These are phyloP conservation scores for Stemphylium vesicarium DNA, from an alignment of 2,329 filamentous ascomycete genomes.

Conservation along the genomic window DNA sequence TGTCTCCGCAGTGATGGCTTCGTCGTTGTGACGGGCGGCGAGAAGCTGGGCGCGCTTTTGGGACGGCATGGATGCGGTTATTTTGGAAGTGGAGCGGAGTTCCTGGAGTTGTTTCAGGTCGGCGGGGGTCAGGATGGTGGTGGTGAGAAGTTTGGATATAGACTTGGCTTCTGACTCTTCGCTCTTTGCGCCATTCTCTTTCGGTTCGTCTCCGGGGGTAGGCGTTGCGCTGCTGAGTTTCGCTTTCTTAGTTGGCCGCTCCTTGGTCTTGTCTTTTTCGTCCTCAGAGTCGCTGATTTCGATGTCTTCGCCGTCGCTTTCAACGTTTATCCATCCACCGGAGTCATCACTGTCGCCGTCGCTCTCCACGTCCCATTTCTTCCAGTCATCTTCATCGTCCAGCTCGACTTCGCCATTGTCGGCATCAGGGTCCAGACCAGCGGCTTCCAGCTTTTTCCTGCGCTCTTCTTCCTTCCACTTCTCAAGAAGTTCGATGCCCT, in stretches of 20 bases:
- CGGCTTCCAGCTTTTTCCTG: slow-evolving; percentile 72
- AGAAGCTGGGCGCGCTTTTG: slow-evolving; percentile 50
- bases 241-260: slow-evolving; percentile 69
- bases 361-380: slow-evolving; percentile 67
- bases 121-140: slow-evolving; percentile 90
- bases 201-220: slow-evolving; percentile 29
- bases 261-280: slow-evolving; percentile 55
- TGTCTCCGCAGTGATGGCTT: slow-evolving; percentile 86
- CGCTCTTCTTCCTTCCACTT: slow-evolving; percentile 93
- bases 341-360: slow-evolving; percentile 69
- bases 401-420: slow-evolving; percentile 66
- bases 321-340: slow-evolving; percentile 91
- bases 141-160: slow-evolving; percentile 78
- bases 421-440: slow-evolving; percentile 68
- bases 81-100: slow-evolving; percentile 74
- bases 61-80: slow-evolving; percentile 67
- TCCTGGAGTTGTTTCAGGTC: slow-evolving; percentile 95
- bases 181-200: slow-evolving; percentile 52
- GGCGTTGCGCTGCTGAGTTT: slow-evolving; percentile 57
- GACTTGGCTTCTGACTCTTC: slow-evolving; percentile 49
- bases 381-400: slow-evolving; percentile 63
- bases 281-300: slow-evolving; percentile 76
- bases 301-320: slow-evolving; percentile 79
- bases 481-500: slow-evolving; percentile 88
- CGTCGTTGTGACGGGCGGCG: slow-evolving; percentile 73